Conservation (phyloP, 225 moss, liverwort and hornwort species). For the Straminergon stramineum region DNA sequence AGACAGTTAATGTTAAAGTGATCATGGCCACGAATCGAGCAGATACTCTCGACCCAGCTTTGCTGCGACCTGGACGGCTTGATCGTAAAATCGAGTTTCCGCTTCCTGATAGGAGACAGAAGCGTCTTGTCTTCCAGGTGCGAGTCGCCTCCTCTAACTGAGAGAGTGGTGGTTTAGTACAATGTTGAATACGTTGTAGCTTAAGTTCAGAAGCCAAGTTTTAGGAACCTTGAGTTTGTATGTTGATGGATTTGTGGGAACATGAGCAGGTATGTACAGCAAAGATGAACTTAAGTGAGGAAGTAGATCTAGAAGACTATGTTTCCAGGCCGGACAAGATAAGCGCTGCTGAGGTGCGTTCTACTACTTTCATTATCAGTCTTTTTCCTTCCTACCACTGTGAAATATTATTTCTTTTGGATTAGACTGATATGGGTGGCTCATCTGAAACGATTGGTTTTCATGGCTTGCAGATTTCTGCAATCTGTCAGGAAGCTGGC, state of each 20-base stretch:
- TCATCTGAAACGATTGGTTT: background rate
- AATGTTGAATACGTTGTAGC: background rate
- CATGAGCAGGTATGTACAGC: constrained; percentile 79
- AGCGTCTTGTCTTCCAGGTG: constrained; percentile 94
- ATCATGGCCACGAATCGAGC: constrained; percentile 99
- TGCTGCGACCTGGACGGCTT: constrained; percentile 90
- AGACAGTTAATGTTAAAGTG: constrained; percentile 96
- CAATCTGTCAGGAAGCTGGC: constrained; percentile 95
- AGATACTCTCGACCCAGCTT: constrained; percentile 87
- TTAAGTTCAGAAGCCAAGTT: background rate
- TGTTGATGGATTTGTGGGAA: background rate
- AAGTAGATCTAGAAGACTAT: constrained; percentile 94
- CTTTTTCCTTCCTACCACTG: background rate
- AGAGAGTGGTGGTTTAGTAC: background rate
- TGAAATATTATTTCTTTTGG: background rate
- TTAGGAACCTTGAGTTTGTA: background rate
- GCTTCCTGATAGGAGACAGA: constrained; percentile 88
- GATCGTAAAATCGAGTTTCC: constrained; percentile 98
- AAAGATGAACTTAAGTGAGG: constrained; percentile 97
- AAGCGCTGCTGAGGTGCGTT: constrained; percentile 88
- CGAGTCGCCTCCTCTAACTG: background rate
- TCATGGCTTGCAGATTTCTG: constrained; percentile 57
- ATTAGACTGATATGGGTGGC: background rate
- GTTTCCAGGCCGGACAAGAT: constrained; percentile 98
- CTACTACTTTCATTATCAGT: background rate